Conservation (phyloP, 2,329 filamentous ascomycete species). For the Periconia sp. region DNA sequence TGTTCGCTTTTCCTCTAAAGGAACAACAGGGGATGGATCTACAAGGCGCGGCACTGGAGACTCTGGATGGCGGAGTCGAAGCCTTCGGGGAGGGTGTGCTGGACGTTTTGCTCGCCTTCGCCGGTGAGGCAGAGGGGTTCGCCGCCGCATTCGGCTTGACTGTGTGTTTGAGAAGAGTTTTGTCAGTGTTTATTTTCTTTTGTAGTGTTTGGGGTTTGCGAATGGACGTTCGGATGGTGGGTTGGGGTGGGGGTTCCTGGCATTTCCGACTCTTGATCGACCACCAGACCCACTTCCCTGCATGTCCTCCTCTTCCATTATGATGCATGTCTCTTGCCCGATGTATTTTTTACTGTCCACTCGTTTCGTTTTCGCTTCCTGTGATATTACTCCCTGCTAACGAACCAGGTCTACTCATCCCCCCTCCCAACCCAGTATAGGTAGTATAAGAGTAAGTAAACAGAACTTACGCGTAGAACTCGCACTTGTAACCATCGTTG, state of each 20-base stretch:
- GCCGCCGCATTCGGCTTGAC: conserved; percentile 5
- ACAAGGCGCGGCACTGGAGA: conserved; percentile 5
- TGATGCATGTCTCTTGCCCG: not conserved
- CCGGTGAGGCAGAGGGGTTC: conserved; percentile 5
- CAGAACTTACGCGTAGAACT: conserved; percentile 21
- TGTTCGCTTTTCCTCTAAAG: no score
- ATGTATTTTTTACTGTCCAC: not conserved
- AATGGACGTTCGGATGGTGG: no score
- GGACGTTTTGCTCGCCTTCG: not conserved
- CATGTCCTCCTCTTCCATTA: no score
- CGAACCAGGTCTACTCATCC: not conserved
- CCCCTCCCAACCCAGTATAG: not conserved
- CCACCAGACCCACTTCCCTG: no score
- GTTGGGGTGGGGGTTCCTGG: no score
- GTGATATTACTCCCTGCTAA: not conserved
- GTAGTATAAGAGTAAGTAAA: not conserved
- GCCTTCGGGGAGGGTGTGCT: conserved; percentile 2
- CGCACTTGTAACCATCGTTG: conserved; percentile 16
- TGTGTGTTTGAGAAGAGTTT: not conserved
- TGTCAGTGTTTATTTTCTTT: not conserved
- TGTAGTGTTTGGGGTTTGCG: not conserved
- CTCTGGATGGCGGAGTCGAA: conserved; percentile 8
- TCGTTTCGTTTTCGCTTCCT: not conserved
- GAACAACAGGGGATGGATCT: not conserved
- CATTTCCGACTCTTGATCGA: not conserved